Evolutionary conservation across 495 filamentous ascomycete species (phyloP), one percentile per base, ranked within the genome.

Genomic region (Trypethelium eluteriae): DNA sequence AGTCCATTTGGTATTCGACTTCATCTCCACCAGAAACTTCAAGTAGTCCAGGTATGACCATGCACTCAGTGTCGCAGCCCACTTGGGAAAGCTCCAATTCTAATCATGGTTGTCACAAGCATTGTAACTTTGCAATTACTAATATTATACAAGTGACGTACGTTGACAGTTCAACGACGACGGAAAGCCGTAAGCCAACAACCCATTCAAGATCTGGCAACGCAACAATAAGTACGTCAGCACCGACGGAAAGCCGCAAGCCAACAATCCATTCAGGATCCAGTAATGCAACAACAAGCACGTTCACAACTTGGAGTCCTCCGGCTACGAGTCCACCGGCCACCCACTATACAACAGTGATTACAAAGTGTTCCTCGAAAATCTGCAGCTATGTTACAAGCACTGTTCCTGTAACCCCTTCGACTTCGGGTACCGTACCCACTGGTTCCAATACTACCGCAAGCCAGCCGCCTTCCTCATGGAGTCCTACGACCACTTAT

Each of bases 121-220:
- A 3, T 3, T 34, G 18, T 59, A 36, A n/a, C 53, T 59, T 59
- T 5, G 36, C 53, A 59, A 16, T 18, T 9, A 59, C 53, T 59
- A 59, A 59, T 32, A 35, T 59, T 59, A 3, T 59, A 32, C n/a
- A 11, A 59, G 53, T 59, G 25, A 59, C 53, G 53, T 36, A 59
- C 14, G 7, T 32, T 7, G 32, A 18, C 2, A 59, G 53, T 18
- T 2, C 9, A 59, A 35, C 18, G 11, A 59, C 53, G 53, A 59
- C 53, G 53, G 3, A 36, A 5, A 59, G 53, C 18, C 53, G 53
- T 34, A 59, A 59, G 53, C 53, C 32, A 5, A 59, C 32, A 59
- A 35, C 53, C 7, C 32, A 3, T 10, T 7, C 25, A 34, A 59
- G 5, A 36, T 35, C 11, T 36, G 10, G 36, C 32, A 59, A 59